Evolutionary conservation across 2,329 filamentous ascomycete species (phyloP), one percentile per base, ranked within the genome.

Genomic region (Diaporthe capsici): DNA sequence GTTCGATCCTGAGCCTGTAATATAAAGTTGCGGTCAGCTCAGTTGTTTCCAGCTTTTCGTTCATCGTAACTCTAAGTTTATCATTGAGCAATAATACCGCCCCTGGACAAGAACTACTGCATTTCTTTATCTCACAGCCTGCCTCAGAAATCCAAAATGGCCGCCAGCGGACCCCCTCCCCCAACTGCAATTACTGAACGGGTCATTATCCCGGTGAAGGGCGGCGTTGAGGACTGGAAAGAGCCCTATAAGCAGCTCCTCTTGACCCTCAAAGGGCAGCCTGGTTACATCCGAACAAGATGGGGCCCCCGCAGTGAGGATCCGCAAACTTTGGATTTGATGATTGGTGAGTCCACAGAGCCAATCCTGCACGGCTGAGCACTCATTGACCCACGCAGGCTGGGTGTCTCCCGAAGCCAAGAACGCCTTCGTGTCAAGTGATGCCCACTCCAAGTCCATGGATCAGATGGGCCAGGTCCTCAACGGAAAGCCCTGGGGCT

Each of bases 291-390:
- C 68, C 79, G 80, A 17, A 81, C 81, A 42, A 76, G 81, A 76
- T 81, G 80, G 81, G 81, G 81, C 8, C 79, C 79, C 10, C 77
- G 79, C 70, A 78, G 71, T 71, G 80, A 82, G 72, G 77, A 81
- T 63, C 78, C 77, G 53, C 77, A 80, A 67, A 81, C 75, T 61
- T 74, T 82, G 20, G 81, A 82, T 49, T 77, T 82, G 53, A 70
- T 81, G 31, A 79, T 80, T 42, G 79, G 80, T 81, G 73, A 70
- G 72, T 44, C 0, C 42, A 15, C 13, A 25, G 31, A 37, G 6
- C 5, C 44, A 25, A 3, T 17, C 6, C 1, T 55, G 10, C 2
- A 20, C 4, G 7, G 3, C 12, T 28, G 25, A 28, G 34, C 44
- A n/a, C 6, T 44, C 13, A 12, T 22, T 73, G 10, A 60, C 15